Evolutionary conservation across 257 asterid genomes (phyloP), one percentile per base, ranked within the genome.

Genomic region (Lithospermum erythrorhizon): DNA sequence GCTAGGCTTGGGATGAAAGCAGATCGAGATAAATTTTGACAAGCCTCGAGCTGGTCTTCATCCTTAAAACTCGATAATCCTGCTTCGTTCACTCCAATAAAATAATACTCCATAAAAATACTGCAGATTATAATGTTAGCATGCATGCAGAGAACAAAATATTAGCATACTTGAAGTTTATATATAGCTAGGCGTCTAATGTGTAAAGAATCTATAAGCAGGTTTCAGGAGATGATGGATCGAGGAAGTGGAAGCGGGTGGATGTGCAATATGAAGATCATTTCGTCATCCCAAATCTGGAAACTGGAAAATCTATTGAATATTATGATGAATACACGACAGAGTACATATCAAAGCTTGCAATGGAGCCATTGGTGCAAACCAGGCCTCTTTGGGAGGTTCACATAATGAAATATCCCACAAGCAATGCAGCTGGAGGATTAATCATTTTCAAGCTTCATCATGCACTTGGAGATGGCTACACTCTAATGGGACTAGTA

Each of bases 381-480:
- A 74, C 10, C 11, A 70, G 68, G 18, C 83, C 83, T 6, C 30
- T 78, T 18, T 78, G 83, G 83, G 80, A 78, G 56, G 64, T 78
- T 27, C 83, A 78, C 45, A 27, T 74, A n/a, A 56, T 78, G 0
- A 68, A 58, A 23, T 78, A 78, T 66, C 83, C 78, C 0, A 74
- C 83, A 0, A 78, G 59, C 19, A 63, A 71, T 20, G 76, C 83
- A 41, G 73, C 73, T 32, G 80, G 45, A 7, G 45, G 71, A 57
- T 59, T 51, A 66, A 25, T 72, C n/a, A 65, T 78, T 9, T 74
- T 74, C 25, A 78, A 69, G 49, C 78, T 78, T 56, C 80, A 78
- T 14, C 83, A 78, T 57, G 64, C 76, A 69, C 62, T 78, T 9
- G 83, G 83, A 22, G 83, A 78, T 63, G 83, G 83, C 0, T 78